Percentiles rank a stretch among this genome's conserved stretches.
Evolutionary conservation across 306 rosid genomes (phyloP).

Genomic region (apple (Malus domestica)): ASM211411v1 NC_041795.1:11034501-11035000

Average conservation of each 20-base stretch:
- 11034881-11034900: slow-evolving; percentile 47
- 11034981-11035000: background rate
- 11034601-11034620: background rate
- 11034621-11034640: background rate
- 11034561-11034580: background rate
- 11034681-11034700: background rate
- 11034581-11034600: background rate
- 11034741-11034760: slow-evolving; percentile 83
- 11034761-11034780: slow-evolving; percentile 66
- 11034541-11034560: background rate
- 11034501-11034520: background rate
- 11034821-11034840: slow-evolving; percentile 67
- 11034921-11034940: background rate
- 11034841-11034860: slow-evolving; percentile 55
- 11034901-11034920: slow-evolving; percentile 10
- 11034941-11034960: background rate
- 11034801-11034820: slow-evolving; percentile 52
- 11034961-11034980: background rate
- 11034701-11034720: background rate
- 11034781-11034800: slow-evolving; percentile 75
- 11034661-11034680: background rate
- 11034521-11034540: background rate
- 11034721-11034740: slow-evolving; percentile 76
- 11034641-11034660: background rate
- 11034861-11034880: slow-evolving; percentile 34